A percentile compares a stretch with the other conserved stretches of the same genome.
Evolutionary conservation across 805 yeast genomes (phyloP).

Genomic region (Kuraishia molischiana): DNA sequence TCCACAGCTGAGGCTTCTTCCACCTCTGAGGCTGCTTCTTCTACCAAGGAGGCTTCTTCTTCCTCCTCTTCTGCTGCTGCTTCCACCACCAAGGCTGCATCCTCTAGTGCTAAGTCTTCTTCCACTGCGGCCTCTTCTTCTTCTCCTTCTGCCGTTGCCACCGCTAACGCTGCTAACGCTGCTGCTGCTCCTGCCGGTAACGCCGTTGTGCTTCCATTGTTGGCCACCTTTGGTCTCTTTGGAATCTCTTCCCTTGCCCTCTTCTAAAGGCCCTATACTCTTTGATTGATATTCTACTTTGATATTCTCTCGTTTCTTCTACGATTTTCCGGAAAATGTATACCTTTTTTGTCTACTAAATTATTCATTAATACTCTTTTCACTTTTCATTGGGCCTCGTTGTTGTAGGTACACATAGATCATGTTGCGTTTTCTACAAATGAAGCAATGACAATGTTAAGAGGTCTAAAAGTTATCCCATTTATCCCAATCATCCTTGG

Average conservation of each 20-base stretch:
- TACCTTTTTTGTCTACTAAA: too few relatives aligned
- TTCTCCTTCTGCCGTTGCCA: slow-evolving; percentile 5
- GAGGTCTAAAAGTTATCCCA: slow-evolving; percentile 72
- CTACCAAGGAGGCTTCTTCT: not conserved
- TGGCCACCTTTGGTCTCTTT: not conserved
- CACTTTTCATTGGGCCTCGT: too few relatives aligned
- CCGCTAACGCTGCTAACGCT: slow-evolving; percentile 5
- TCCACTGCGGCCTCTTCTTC: slow-evolving; percentile 6
- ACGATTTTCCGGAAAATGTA: too few relatives aligned
- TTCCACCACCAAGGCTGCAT: slow-evolving; percentile 7
- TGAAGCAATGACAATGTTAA: too few relatives aligned
- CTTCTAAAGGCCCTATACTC: too few relatives aligned
- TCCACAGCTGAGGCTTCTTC: slow-evolving; percentile 1
- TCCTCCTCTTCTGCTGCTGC: slow-evolving; percentile 7
- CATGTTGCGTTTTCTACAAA: too few relatives aligned
- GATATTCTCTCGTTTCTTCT: too few relatives aligned
- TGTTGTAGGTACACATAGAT: too few relatives aligned
- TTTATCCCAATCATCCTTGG: slow-evolving; percentile 35
- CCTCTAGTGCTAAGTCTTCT: slow-evolving; percentile 8
- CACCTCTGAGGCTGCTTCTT: not conserved
- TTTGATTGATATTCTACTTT: too few relatives aligned
- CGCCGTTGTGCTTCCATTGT: not conserved
- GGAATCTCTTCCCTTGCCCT: too few relatives aligned
- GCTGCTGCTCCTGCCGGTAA: not conserved
- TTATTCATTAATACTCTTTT: too few relatives aligned